Base-by-base conservation (phyloP, 352 stramenopile genomes). In the Saprolegnia parasitica region DNA sequence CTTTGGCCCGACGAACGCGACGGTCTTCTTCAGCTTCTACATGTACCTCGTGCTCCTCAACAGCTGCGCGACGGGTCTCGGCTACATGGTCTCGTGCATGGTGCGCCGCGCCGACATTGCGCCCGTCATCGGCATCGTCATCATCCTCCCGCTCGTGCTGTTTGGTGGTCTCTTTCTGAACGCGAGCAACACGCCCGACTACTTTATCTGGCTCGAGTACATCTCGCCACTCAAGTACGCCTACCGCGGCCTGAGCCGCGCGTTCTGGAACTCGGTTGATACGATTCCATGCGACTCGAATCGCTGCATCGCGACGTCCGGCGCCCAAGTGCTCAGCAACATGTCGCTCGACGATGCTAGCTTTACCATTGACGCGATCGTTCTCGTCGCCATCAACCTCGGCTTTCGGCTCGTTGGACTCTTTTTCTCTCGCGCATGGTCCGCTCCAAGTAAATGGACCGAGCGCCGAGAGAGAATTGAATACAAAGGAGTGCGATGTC, bases 131-230 rank as follows among this genome's bases (percentile, higher is more conserved):
- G 77, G 71, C 40, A 71, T 75, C 24, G 15, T 81, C 11, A 10
- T 86, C 37, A 37, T 83, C 39, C 23, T 77, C 11, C 72, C 82
- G 11, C 76, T 86, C 21, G 77, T 81, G 32, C 66, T 78, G 2
- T 84, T 83, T 32, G 77, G 77, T n/a, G 77, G 77, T 0, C 52
- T 86, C 20, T 56, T 86, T 8, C 54, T 84, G 13, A 82, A 86
- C 68, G 75, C 77, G 29, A 73, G 78, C 71, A 78, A 84, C 45
- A 65, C 79, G 4, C 77, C 76, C 18, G 71, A 79, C 72, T 86
- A 82, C 67, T 66, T 86, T 65, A 81, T 80, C 74, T 86, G 79
- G 77, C 65, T 86, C 54, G 74, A 82, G 67, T 86, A 86, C 70
- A 78, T 84, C n/a, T 86, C 79, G 26, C 78, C 78, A 0, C 56